Conservation (phyloP, 331 rosid genomes). For the Dryas integrifolia region DNA sequence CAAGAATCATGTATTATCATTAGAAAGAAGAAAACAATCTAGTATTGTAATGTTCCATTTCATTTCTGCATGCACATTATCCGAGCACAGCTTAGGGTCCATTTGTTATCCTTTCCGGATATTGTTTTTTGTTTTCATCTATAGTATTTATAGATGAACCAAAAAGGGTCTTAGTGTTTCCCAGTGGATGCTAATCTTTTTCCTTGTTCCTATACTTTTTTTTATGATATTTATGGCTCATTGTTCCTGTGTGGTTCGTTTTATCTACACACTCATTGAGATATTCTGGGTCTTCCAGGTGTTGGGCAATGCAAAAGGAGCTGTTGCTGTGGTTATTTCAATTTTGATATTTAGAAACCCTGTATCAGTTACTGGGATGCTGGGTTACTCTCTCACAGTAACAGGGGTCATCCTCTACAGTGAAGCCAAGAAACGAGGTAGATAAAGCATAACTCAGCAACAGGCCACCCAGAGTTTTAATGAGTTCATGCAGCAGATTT, state of each 20-base stretch:
- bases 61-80: not conserved
- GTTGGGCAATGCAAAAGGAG: conserved; percentile 42
- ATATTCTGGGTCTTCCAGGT: conserved; percentile 21
- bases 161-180: too few species aligned
- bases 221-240: too few species aligned
- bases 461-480: not conserved
- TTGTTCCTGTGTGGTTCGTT: too few species aligned
- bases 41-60: not conserved
- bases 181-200: too few species aligned
- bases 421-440: conserved; percentile 36
- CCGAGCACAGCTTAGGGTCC: not conserved
- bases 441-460: conserved; percentile 1
- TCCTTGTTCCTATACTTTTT: too few species aligned
- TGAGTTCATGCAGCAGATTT: not conserved
- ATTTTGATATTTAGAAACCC: conserved; percentile 41
- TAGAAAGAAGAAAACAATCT: too few species aligned
- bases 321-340: conserved; percentile 38
- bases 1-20: not conserved
- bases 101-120: too few species aligned
- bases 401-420: conserved; percentile 40
- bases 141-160: too few species aligned
- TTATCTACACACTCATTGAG: not conserved
- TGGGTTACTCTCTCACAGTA: conserved; percentile 34
- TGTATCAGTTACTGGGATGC: conserved; percentile 39
- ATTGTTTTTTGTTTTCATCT: too few species aligned